Evolutionary conservation across 225 moss, liverwort and hornwort species (phyloP).

Genomic region (Climacium dendroides): DNA sequence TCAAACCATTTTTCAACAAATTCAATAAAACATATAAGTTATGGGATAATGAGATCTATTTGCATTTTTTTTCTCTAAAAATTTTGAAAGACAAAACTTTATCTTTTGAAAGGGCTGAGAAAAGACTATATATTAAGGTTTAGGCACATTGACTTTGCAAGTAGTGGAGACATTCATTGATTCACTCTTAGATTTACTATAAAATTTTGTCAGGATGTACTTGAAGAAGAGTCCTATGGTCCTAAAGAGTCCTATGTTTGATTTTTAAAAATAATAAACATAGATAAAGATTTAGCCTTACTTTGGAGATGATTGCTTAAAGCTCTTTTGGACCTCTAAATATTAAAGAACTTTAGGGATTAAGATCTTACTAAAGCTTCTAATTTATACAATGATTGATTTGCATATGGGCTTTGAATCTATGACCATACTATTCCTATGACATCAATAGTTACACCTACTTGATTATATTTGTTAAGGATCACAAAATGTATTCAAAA

Average conservation of each 20-base stretch:
- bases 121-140: background rate
- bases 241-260: background rate
- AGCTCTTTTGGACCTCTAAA: background rate
- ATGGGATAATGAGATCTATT: too few relatives aligned
- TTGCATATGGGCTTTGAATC: rapidly evolving
- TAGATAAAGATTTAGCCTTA: background rate
- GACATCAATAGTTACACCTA: rapidly evolving
- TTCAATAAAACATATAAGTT: background rate
- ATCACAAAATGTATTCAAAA: too few relatives aligned
- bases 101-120: background rate
- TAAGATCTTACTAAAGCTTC: background rate
- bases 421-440: background rate
- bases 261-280: background rate
- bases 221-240: too few relatives aligned
- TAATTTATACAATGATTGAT: background rate
- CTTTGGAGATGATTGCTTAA: background rate
- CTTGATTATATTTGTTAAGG: too few relatives aligned
- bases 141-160: background rate
- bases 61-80: background rate
- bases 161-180: rapidly evolving
- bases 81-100: background rate
- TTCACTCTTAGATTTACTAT: background rate
- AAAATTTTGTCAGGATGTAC: background rate
- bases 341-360: rapidly evolving
- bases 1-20: background rate